Conservation (phyloP, 192 early-diverging fungal species). For the Podila minutissima region DNA sequence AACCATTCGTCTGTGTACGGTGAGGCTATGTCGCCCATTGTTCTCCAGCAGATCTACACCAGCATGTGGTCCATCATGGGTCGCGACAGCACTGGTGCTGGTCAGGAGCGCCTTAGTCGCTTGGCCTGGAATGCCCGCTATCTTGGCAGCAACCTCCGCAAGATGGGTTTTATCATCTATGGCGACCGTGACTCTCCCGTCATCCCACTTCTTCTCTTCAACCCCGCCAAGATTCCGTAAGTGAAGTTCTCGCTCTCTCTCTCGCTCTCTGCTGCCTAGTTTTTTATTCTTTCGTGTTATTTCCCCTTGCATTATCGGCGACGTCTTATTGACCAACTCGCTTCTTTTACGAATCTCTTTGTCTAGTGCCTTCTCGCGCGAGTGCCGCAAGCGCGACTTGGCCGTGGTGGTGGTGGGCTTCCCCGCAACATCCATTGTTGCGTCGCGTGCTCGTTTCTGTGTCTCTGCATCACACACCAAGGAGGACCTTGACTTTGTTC, state of each 20-base stretch:
- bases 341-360: not conserved
- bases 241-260: conserved; percentile 1
- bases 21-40: conserved; percentile 86
- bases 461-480: conserved; percentile 91
- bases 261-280: not conserved
- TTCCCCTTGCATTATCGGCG: too few species aligned
- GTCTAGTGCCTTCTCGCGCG: conserved; percentile 87
- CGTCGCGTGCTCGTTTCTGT: conserved; percentile 94
- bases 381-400: conserved; percentile 87
- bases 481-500: conserved; percentile 86
- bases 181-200: conserved; percentile 92
- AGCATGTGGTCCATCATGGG: conserved; percentile 94
- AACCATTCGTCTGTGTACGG: conserved; percentile 89
- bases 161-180: conserved; percentile 95
- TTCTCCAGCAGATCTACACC: conserved; percentile 90
- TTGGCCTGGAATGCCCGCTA: conserved; percentile 90
- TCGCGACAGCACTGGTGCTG: conserved; percentile 85
- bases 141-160: conserved; percentile 79
- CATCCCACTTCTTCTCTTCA: conserved; percentile 90
- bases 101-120: conserved; percentile 84
- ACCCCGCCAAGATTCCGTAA: conserved; percentile 92
- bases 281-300: not conserved
- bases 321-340: too few species aligned
- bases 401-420: conserved; percentile 97
- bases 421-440: conserved; percentile 97